Evolutionary conservation across 306 rosid species (phyloP), one percentile per base, ranked within the genome.

Genomic region (Castanospermum australe): DNA sequence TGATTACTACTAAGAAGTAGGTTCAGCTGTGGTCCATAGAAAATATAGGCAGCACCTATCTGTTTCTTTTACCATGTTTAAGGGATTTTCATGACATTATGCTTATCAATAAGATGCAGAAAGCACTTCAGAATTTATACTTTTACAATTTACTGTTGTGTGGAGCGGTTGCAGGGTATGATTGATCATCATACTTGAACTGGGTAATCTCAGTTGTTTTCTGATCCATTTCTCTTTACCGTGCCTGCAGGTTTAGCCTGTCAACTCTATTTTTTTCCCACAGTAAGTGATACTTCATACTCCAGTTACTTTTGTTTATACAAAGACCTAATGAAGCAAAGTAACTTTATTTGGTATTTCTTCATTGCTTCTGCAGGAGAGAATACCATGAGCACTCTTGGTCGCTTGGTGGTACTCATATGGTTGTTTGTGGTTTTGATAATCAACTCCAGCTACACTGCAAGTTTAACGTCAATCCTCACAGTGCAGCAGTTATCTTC

Each of bases 401-500:
- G 96, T 55, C 97, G 99, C 20, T 63, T 83, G 38, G 99, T 95
- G 86, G 60, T 95, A 63, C 78, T 93, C 61, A 82, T 95, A 84
- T 95, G 99, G 99, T 84, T 95, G 48, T 95, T 95, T 87, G 98
- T 95, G 76, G 99, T 95, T 65, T 88, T 95, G 93, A 95, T 95
- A 65, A 87, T 95, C 73, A 95, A 87, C 81, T 95, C 98, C 44
- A 95, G 99, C 87, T 95, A 93, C 91, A 93, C 99, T 14, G 99
- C 99, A n/a, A 95, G 99, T 87, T 88, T 93, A 84, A 91, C 99
- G 63, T 95, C 99, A 78, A 91, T 95, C 84, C 97, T 95, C 81
- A 95, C 99, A 59, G 98, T 95, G 84, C 98, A 95, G 81, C 89
- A 86, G 71, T 85, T 95, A 67, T 90, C 76, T 82, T 95, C 97